Evolutionary conservation across 2,329 filamentous ascomycete species (phyloP), one percentile per base, ranked within the genome.

Genomic region (Exophiala mesophila): DNA sequence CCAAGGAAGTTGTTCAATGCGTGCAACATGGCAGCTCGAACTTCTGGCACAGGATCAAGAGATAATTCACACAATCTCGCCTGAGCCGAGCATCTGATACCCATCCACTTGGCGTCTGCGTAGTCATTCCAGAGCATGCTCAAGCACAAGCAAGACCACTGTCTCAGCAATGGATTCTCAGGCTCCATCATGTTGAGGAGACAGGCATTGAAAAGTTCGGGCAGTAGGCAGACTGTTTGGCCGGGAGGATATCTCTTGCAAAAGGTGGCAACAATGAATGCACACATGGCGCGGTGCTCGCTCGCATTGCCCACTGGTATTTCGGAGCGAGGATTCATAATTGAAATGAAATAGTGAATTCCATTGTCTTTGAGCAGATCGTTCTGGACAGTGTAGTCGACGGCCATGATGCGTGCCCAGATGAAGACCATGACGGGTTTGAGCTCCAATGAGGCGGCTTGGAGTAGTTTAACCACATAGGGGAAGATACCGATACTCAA

Each of bases 371-470:
- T 97, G 55, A 97, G 80, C 9, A 98, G 72, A 62, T 98, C 92
- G 49, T 83, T 82, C 63, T 98, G 92, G 59, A 92, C 96, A 1
- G 86, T 87, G 46, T 92, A 82, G 59, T 98, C 92, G 4, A 98
- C 92, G 5, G 92, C 92, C 52, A 98, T 78, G 31, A 98, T 88
- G 36, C 92, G 80, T 4, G 92, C 89, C 92, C 92, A 98, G 50
- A 98, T 98, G 64, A 97, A 98, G 4, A 98, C 89, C 92, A 98
- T 97, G 47, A 97, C 89, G 0, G 92, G 90, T 60, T 97, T 97
- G 49, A 98, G 69, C 63, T 98, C 92, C 34, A 88, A 78, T 0
- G 92, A 92, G 34, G 94, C 90, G 3, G 92, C 97, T 63, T 98
- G 92, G 13, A 98, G 71, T 18, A 98, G 73, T 66, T 98, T 98